Evolutionary conservation across 2,329 filamentous ascomycete genomes (phyloP).

Genomic region (Pseudogymnoascus sp.): DNA sequence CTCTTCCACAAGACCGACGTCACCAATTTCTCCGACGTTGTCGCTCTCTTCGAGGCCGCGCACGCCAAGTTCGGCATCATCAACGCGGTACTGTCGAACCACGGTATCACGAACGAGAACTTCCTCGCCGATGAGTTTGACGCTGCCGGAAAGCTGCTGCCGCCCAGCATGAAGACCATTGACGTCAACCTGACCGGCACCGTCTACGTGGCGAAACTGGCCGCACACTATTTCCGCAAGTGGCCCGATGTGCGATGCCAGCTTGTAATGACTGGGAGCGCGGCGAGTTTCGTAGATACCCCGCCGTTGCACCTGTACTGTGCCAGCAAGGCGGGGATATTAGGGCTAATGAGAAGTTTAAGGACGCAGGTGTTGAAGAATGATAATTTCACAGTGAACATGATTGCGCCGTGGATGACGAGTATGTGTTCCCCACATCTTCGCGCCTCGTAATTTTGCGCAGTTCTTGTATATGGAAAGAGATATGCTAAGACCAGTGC

Average conservation of each 20-base stretch:
- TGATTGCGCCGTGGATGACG: slow-evolving; percentile 20
- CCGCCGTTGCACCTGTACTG: slow-evolving; percentile 16
- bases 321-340: slow-evolving; percentile 16
- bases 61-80: slow-evolving; percentile 20
- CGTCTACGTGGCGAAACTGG: slow-evolving; percentile 17
- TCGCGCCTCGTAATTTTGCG: background rate
- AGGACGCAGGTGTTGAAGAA: slow-evolving; percentile 9
- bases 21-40: slow-evolving; percentile 20
- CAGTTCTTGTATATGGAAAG: background rate
- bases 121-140: slow-evolving; percentile 14
- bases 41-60: slow-evolving; percentile 18
- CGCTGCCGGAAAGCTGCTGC: slow-evolving; percentile 14
- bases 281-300: slow-evolving; percentile 13
- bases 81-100: slow-evolving; percentile 25
- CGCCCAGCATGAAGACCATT: slow-evolving; percentile 19
- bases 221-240: slow-evolving; percentile 12
- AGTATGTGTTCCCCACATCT: slow-evolving; percentile 11
- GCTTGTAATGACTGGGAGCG: slow-evolving; percentile 13
- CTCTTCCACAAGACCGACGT: slow-evolving; percentile 22
- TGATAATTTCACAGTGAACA: slow-evolving; percentile 19
- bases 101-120: slow-evolving; percentile 18
- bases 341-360: slow-evolving; percentile 17
- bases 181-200: slow-evolving; percentile 20
- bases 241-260: slow-evolving; percentile 11
- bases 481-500: no score